Percentiles rank a stretch among this genome's conserved stretches.
phyloP scores from a whole-genome alignment of 78 protist species.

The Dictyostelium intermedium region DNA sequence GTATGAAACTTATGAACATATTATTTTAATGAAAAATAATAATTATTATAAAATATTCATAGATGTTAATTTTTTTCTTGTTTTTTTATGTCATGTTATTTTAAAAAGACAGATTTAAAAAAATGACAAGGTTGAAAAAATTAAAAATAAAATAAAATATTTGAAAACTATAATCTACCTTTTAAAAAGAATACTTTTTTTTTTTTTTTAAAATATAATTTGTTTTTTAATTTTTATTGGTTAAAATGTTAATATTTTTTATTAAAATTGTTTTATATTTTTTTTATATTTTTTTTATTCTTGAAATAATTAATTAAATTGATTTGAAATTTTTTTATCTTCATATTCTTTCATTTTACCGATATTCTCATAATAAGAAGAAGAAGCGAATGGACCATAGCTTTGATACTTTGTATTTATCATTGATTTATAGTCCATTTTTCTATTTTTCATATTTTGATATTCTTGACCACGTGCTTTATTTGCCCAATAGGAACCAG shows the following conservation, averaged over 20 bases:
- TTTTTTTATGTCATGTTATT: not conserved
- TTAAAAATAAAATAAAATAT: too few species aligned
- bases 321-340: not conserved
- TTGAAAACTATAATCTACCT: too few species aligned
- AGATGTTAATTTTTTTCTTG: not conserved
- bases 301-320: not conserved
- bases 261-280: not conserved
- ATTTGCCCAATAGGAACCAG: slow-evolving; percentile 23
- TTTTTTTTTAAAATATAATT: not conserved
- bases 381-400: not conserved
- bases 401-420: not conserved
- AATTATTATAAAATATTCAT: too few species aligned
- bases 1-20: not conserved
- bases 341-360: not conserved
- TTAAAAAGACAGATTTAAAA: not conserved
- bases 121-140: too few species aligned
- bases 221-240: not conserved
- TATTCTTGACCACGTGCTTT: not conserved
- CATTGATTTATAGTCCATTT: not conserved
- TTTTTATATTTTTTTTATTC: not conserved
- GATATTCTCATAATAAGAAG: not conserved
- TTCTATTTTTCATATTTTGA: not conserved
- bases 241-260: not conserved
- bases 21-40: not conserved
- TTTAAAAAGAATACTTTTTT: too few species aligned